Conservation (phyloP, 164 flowering plant genomes). For the Umbilicus rupestris region DNA sequence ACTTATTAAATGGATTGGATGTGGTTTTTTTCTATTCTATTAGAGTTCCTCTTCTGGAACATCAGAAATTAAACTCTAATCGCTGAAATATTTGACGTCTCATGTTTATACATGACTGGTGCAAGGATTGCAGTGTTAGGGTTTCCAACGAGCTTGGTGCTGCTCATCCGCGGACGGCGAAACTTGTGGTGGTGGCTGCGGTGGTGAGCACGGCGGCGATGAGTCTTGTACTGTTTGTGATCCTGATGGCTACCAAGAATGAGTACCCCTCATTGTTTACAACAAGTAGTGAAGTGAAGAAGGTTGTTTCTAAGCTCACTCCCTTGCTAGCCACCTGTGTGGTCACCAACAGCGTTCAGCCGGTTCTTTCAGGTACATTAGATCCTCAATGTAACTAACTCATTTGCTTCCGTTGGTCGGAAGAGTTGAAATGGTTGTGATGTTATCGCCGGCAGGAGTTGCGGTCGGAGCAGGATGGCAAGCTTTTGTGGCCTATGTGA, state of each 20-base stretch:
- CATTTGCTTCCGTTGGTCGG: too few species aligned
- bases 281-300: conserved; percentile 22
- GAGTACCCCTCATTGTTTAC: conserved; percentile 40
- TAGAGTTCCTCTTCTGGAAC: too few species aligned
- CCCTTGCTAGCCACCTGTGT: conserved; percentile 40
- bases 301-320: conserved; percentile 35
- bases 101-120: too few species aligned
- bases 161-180: conserved; percentile 54
- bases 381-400: too few species aligned
- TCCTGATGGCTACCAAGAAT: conserved; percentile 23
- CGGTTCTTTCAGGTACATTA: conserved; percentile 5
- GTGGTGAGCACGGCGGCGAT: conserved; percentile 27
- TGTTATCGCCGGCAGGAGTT: not conserved
- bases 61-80: too few species aligned
- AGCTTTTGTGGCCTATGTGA: not conserved
- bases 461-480: conserved; percentile 10
- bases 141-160: conserved; percentile 72
- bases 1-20: too few species aligned
- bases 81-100: too few species aligned
- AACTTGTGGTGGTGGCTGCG: conserved; percentile 46
- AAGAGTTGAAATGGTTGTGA: too few species aligned
- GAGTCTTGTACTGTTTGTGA: conserved; percentile 27
- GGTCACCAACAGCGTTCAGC: conserved; percentile 27
- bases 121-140: conserved; percentile 42
- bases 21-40: too few species aligned